phyloP scores from a whole-genome alignment of 2,329 filamentous ascomycete species.

The Aspergillus terreus region DNA sequence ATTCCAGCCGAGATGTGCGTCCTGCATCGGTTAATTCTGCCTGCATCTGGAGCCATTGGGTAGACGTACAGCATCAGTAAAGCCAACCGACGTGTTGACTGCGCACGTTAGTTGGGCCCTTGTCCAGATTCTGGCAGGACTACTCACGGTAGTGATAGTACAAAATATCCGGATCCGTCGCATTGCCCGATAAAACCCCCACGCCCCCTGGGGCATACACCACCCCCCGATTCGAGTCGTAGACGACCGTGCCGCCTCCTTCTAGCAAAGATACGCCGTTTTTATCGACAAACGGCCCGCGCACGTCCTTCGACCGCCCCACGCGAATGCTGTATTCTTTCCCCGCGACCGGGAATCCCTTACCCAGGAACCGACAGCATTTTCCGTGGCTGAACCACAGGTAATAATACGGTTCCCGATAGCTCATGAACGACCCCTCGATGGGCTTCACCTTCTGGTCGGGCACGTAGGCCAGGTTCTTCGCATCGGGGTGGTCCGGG shows the following conservation, averaged over 20 bases:
- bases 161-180: constrained; percentile 28
- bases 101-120: neutral
- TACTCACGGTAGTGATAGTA: constrained; percentile 39
- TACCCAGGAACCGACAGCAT: constrained; percentile 30
- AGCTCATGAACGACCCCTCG: constrained; percentile 37
- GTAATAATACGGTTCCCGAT: constrained; percentile 34
- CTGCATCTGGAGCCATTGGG: neutral
- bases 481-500: constrained; percentile 18
- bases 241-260: constrained; percentile 33
- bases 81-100: constrained; percentile 33
- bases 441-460: constrained; percentile 18
- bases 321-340: constrained; percentile 36
- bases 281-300: constrained; percentile 35
- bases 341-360: constrained; percentile 24
- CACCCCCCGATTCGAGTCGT: constrained; percentile 35
- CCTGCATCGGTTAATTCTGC: constrained; percentile 14
- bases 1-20: constrained; percentile 36
- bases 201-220: constrained; percentile 39
- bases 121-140: neutral
- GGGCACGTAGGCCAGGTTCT: constrained; percentile 26
- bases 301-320: constrained; percentile 29
- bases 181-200: constrained; percentile 28
- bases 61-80: constrained; percentile 19
- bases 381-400: constrained; percentile 37
- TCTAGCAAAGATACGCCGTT: constrained; percentile 22